Evolutionary conservation across 2,329 filamentous ascomycete genomes (phyloP), one percentile per base, ranked within the genome.

Genomic region (Talaromyces sp.): DNA sequence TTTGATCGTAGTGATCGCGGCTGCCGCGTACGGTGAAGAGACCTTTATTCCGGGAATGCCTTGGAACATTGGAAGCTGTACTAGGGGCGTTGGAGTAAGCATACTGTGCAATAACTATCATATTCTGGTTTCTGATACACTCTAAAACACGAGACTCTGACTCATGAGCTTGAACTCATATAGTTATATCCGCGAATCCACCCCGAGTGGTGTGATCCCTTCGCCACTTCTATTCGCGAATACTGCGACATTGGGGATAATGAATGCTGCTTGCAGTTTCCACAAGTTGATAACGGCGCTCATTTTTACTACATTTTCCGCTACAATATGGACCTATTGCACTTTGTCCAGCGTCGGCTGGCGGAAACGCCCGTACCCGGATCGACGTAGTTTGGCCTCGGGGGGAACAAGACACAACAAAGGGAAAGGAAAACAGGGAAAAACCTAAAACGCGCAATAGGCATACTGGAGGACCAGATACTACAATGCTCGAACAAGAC

Each of bases 21-120:
- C 58, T 7, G 60, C 55, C 33, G 50, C 54, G 2, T 64, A 64
- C 37, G 58, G 61, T 8, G 61, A 64, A 35, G 57, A 61, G 35
- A 60, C 60, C 3, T 64, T 56, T 33, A 30, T 57, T 16, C 52
- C 61, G 3, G 54, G 47, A 3, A 45, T 54, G 52, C 45, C 51
- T 0, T 62, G 58, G 54, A 53, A 62, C 42, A 47, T 49, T 9
- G 61, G 61, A 11, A 55, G 43, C n/a, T 63, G 61, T 39, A 52
- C 37, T 16, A 27, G 56, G 19, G 61, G 61, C 42, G 49, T 55
- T 32, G 61, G 61, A 1, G 61, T 61, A 49, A 58, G 59, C 55
- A 16, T 29, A 11, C 22, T 5, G 19, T 17, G 13, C 3, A 22
- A 44, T 35, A 24, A 36, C 32, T 39, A 17, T 30, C 19, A 16